Percentiles rank a stretch among this genome's conserved stretches.
phyloP scores from a whole-genome alignment of 2,329 filamentous ascomycete genomes.

The Hymenoscyphus scutula region DNA sequence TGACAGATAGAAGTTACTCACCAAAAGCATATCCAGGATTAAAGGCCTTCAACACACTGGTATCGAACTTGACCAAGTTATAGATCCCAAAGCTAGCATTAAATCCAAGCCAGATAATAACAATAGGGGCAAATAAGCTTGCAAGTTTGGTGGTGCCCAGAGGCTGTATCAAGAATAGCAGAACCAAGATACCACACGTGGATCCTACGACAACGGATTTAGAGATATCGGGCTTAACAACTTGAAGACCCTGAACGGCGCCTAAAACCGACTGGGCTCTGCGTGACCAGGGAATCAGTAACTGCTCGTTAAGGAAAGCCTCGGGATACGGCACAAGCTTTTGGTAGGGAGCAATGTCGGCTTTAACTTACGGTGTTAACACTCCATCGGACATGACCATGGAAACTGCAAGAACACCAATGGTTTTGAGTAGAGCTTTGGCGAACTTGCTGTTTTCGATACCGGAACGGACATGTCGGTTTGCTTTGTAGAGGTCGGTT shows the following conservation, averaged over 20 bases:
- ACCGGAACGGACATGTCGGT: constrained; percentile 50
- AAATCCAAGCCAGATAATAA: constrained; percentile 65
- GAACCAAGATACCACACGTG: constrained; percentile 60
- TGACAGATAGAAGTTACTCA: background rate
- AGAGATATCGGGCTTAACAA: constrained; percentile 56
- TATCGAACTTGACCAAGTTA: constrained; percentile 51
- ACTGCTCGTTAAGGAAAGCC: too few species aligned
- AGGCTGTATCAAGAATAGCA: constrained; percentile 63
- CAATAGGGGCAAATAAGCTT: constrained; percentile 60
- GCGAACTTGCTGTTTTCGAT: constrained; percentile 55
- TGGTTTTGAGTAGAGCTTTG: constrained; percentile 56
- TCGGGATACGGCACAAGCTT: too few species aligned
- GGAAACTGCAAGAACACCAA: constrained; percentile 63
- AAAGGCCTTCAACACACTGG: constrained; percentile 53
- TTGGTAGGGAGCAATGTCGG: too few species aligned
- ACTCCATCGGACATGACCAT: constrained; percentile 65
- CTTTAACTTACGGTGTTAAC: too few species aligned
- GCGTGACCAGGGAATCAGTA: too few species aligned
- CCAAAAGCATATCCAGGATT: constrained; percentile 56
- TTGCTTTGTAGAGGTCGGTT: constrained; percentile 51
- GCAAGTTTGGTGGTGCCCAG: constrained; percentile 62
- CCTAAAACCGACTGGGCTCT: constrained; percentile 67
- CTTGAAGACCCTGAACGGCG: constrained; percentile 61
- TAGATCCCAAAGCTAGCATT: constrained; percentile 64
- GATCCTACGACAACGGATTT: constrained; percentile 57